Conservation (phyloP, 345 rosid species). For the Melastoma malabathricum region DNA sequence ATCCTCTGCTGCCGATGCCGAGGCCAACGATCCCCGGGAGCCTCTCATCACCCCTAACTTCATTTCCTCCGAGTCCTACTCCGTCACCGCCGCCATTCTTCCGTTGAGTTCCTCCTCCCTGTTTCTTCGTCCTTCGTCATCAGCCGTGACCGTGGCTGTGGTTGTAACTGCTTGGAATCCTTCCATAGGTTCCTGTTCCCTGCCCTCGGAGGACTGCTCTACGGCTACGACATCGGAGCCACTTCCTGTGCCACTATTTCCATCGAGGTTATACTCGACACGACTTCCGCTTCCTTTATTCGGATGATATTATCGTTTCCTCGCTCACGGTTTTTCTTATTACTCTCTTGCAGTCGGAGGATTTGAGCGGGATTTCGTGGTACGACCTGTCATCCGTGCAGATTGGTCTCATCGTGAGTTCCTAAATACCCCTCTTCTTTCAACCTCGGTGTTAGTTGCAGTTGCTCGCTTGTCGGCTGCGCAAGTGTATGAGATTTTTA, state of each 20-base stretch:
- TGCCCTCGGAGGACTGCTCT: constrained; percentile 86
- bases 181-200: constrained; percentile 93
- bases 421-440: constrained; percentile 1
- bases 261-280: constrained; percentile 67
- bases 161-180: too few species aligned
- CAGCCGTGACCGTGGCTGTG: constrained; percentile 6
- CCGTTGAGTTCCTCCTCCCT: constrained; percentile 42
- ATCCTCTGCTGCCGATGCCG: constrained; percentile 31
- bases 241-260: constrained; percentile 89
- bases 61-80: constrained; percentile 38
- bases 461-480: not conserved
- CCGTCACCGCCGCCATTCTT: constrained; percentile 45
- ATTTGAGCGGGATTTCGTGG: constrained; percentile 74
- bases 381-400: constrained; percentile 63
- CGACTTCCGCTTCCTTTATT: constrained; percentile 1
- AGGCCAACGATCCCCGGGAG: constrained; percentile 42
- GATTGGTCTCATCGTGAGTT: constrained; percentile 83
- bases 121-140: not conserved
- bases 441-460: not conserved
- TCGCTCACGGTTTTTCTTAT: too few species aligned
- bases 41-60: constrained; percentile 44
- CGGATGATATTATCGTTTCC: not conserved
- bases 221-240: constrained; percentile 94
- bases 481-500: not conserved
- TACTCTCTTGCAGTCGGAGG: constrained; percentile 51